phyloP scores from a whole-genome alignment of 495 filamentous ascomycete species.

The Hypoxylon fuscum region DNA sequence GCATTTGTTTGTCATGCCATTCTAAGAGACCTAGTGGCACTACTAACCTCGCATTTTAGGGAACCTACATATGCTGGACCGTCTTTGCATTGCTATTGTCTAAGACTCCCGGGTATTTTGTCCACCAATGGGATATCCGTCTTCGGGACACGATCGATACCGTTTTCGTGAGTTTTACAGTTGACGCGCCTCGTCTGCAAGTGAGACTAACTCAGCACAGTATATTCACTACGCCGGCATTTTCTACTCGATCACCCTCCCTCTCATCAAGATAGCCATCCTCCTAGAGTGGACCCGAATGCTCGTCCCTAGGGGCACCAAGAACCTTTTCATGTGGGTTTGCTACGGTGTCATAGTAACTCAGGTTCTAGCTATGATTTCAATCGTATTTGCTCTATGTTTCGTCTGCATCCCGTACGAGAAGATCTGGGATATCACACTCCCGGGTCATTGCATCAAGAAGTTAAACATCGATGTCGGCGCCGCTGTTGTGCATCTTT shows the following conservation, averaged over 20 bases:
- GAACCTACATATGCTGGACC: slow-evolving; percentile 26
- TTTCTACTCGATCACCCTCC: slow-evolving; percentile 36
- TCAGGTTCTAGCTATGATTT: slow-evolving; percentile 40
- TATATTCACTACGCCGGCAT: slow-evolving; percentile 25
- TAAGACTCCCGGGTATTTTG: slow-evolving; percentile 40
- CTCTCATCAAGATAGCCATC: slow-evolving; percentile 35
- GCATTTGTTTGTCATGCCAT: slow-evolving; percentile 27
- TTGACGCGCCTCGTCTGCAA: neutral
- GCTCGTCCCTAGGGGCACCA: slow-evolving; percentile 35
- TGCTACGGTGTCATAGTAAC: slow-evolving; percentile 41
- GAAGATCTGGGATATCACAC: slow-evolving; percentile 41
- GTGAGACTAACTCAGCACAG: slow-evolving; percentile 3
- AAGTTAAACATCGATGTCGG: slow-evolving; percentile 29
- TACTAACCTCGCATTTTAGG: slow-evolving; percentile 20
- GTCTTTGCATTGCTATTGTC: slow-evolving; percentile 21
- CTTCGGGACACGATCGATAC: slow-evolving; percentile 27
- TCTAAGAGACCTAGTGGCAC: neutral
- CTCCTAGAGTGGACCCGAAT: slow-evolving; percentile 37
- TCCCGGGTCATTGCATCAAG: slow-evolving; percentile 39
- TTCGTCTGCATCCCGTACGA: slow-evolving; percentile 55
- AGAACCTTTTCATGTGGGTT: slow-evolving; percentile 42
- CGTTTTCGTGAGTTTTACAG: slow-evolving; percentile 21
- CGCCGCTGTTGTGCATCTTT: slow-evolving; percentile 42
- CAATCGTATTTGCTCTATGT: slow-evolving; percentile 30
- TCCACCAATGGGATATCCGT: slow-evolving; percentile 44